Percentiles rank a stretch among this genome's conserved stretches.
Evolutionary conservation across 352 stramenopile genomes (phyloP).

Genomic region (Phytophthora pseudosyringae): DNA sequence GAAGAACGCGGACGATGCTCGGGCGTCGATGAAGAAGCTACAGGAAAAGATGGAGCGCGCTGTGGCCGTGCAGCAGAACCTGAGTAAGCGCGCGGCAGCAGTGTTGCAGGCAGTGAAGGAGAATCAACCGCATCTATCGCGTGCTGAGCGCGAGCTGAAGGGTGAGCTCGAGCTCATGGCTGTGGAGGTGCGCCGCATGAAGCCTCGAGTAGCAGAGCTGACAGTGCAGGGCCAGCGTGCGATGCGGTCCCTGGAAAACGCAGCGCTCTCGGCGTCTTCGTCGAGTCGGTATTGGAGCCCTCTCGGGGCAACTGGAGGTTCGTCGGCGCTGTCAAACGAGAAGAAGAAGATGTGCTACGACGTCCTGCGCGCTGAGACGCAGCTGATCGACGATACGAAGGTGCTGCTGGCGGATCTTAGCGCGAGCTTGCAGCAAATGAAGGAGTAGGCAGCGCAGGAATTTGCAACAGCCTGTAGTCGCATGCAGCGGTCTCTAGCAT

Average conservation of each 20-base stretch:
- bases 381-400: constrained; percentile 85
- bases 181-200: constrained; percentile 70
- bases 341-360: constrained; percentile 88
- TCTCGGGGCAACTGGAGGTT: constrained; percentile 9
- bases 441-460: constrained; percentile 21
- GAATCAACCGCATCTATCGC: constrained; percentile 80
- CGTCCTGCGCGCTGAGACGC: constrained; percentile 78
- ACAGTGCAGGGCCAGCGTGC: constrained; percentile 69
- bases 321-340: constrained; percentile 54
- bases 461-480: too few relatives aligned
- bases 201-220: constrained; percentile 74
- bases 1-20: constrained; percentile 38
- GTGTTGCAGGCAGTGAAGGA: constrained; percentile 84
- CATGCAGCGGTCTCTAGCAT: neutral
- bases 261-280: constrained; percentile 32
- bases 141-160: constrained; percentile 76
- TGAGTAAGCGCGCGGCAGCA: constrained; percentile 77
- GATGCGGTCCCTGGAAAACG: constrained; percentile 57
- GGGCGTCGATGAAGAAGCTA: constrained; percentile 47
- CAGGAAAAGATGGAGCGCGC: constrained; percentile 65
- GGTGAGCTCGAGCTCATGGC: constrained; percentile 70
- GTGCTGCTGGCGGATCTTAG: constrained; percentile 70
- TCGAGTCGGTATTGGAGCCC: constrained; percentile 29
- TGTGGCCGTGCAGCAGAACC: constrained; percentile 71
- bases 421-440: constrained; percentile 54